Evolutionary conservation across 306 rosid species (phyloP), one percentile per base, ranked within the genome.

Genomic region (Hippophae rhamnoides): DNA sequence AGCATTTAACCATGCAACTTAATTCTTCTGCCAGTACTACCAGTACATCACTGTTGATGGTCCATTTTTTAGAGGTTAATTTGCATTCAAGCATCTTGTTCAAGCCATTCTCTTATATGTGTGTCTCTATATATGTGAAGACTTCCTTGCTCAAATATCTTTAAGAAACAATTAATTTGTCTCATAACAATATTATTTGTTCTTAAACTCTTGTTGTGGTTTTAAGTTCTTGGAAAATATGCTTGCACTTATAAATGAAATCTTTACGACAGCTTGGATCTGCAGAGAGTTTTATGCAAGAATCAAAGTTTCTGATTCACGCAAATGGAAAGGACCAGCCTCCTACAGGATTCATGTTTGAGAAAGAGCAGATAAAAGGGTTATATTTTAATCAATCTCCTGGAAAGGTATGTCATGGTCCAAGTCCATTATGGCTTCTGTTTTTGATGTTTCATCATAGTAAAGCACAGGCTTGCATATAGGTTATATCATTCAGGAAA

Each of bases 341-440:
- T 62, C 95, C 99, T 14, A 93, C 97, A 6, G 99, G 90, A 73
- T 88, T 93, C 74, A 93, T 93, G 97, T 88, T 93, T 69, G 99
- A 84, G 88, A 93, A 93, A 81, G 99, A 93, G 76, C 95, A 80
- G 77, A 88, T 84, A 90, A 93, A 86, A 73, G 97, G 94, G 66
- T 64, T 93, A 61, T 93, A 88, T 75, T 93, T 93, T 82, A 84
- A 88, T 76, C 99, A 88, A 59, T 88, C 99, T 67, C 82, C 69
- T 25, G 40, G 81, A 8, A 93, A 93, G 99, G 99, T 93, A 82
- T 62, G 71, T 62, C 47, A 13, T 57, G 57, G 43, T 31, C 47
- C n/a, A 23, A 43, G 38, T 9, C 14, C n/a, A 26, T 43, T 41
- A 6, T 31, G 38, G 38, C 38, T 31, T 18, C 23, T 18, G 23